Evolutionary conservation across 2,329 filamentous ascomycete genomes (phyloP).

Genomic region (Ophiostoma populinum): DNA sequence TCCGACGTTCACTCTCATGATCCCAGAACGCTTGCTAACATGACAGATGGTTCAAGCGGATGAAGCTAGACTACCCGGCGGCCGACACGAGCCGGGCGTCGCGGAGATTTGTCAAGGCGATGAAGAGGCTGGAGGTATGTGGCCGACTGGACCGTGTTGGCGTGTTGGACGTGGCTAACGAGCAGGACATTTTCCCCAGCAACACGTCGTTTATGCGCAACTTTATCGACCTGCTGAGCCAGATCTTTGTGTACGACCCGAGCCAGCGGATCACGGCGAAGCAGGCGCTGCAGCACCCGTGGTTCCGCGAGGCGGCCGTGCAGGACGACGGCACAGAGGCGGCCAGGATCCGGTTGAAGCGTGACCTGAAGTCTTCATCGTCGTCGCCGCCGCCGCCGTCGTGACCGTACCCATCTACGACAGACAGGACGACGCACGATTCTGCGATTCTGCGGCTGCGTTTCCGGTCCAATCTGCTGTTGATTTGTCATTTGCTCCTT

Average conservation of each 20-base stretch:
- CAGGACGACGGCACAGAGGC: slow-evolving; percentile 53
- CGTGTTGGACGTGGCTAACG: neutral
- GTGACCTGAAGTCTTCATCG: slow-evolving; percentile 13
- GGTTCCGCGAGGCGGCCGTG: slow-evolving; percentile 46
- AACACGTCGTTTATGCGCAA: slow-evolving; percentile 41
- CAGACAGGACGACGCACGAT: too few relatives aligned
- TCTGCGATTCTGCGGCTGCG: too few relatives aligned
- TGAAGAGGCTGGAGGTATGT: slow-evolving; percentile 45
- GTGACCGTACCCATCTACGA: slow-evolving; percentile 3
- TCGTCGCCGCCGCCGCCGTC: too few relatives aligned
- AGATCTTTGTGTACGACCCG: slow-evolving; percentile 54
- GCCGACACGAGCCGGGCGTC: slow-evolving; percentile 47
- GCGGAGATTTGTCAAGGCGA: slow-evolving; percentile 50
- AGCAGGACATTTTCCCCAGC: slow-evolving; percentile 51
- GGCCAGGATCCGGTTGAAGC: slow-evolving; percentile 41
- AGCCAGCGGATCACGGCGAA: slow-evolving; percentile 48
- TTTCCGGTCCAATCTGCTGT: too few relatives aligned
- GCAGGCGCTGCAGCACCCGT: slow-evolving; percentile 46
- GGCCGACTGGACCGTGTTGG: too few relatives aligned
- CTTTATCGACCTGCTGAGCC: slow-evolving; percentile 46
- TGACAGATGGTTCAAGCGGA: slow-evolving; percentile 46
- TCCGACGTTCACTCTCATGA: too few relatives aligned
- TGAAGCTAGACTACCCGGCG: slow-evolving; percentile 47
- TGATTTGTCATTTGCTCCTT: too few relatives aligned
- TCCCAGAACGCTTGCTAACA: neutral